Conservation (phyloP, 495 filamentous ascomycete species). For the Annulohypoxylon maeteangense region DNA sequence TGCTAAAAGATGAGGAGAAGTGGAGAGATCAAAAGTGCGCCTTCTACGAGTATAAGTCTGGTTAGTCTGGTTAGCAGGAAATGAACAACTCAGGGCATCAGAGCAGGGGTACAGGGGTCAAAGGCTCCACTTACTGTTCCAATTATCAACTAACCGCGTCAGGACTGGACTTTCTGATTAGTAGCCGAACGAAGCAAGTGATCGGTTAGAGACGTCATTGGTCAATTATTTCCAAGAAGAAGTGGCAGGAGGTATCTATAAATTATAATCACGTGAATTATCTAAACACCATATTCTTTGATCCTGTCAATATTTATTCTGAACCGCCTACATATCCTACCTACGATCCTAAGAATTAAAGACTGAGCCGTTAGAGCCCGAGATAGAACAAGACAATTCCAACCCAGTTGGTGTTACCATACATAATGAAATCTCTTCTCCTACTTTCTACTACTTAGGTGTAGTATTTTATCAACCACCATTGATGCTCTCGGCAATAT, state of each 20-base stretch:
- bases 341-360: not conserved
- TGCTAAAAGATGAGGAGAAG: slow-evolving; percentile 29
- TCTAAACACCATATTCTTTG: not conserved
- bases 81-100: slow-evolving; percentile 6
- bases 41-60: not conserved
- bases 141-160: slow-evolving; percentile 23
- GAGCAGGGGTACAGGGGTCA: not conserved
- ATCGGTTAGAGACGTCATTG: slow-evolving; percentile 21
- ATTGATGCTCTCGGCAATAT: not conserved
- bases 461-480: not conserved
- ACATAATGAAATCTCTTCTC: not conserved
- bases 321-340: not conserved
- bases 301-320: not conserved
- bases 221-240: not conserved
- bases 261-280: slow-evolving; percentile 21
- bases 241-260: not conserved
- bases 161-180: slow-evolving; percentile 17
- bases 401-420: not conserved
- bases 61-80: not conserved
- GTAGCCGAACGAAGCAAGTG: slow-evolving; percentile 1
- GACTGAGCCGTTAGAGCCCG: not conserved
- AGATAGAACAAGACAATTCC: not conserved
- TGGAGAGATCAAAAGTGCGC: slow-evolving; percentile 26
- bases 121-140: slow-evolving; percentile 10
- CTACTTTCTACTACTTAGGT: not conserved